Evolutionary conservation across 805 yeast genomes (phyloP).

Genomic region (Pachysolen tannophilus): DNA sequence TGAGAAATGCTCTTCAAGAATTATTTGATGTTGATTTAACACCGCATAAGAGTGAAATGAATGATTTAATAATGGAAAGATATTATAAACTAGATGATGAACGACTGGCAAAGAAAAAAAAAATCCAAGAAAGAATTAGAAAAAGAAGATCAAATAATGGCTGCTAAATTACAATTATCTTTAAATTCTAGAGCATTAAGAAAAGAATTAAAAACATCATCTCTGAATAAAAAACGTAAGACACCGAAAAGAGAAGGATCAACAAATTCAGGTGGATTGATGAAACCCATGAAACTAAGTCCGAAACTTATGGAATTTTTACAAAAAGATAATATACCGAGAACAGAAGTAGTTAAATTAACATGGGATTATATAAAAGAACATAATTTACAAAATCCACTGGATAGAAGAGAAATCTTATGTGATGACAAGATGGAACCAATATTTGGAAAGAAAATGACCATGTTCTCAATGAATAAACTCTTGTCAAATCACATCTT

Average conservation of each 20-base stretch:
- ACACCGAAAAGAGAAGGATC: constrained; percentile 14
- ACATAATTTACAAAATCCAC: constrained; percentile 56
- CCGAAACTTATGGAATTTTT: constrained; percentile 43
- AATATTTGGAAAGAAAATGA: constrained; percentile 52
- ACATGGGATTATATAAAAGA: constrained; percentile 67
- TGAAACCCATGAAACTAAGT: constrained; percentile 40
- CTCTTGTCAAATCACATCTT: constrained; percentile 42
- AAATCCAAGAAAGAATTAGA: constrained; percentile 29
- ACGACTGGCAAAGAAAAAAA: constrained; percentile 19
- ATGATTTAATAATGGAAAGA: constrained; percentile 51
- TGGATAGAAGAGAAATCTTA: constrained; percentile 53
- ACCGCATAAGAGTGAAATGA: constrained; percentile 45
- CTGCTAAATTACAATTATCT: constrained; percentile 31
- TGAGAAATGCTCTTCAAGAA: constrained; percentile 66
- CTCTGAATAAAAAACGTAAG: constrained; percentile 13
- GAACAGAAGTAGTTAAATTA: constrained; percentile 64
- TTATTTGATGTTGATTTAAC: constrained; percentile 50
- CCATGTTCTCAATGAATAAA: constrained; percentile 54
- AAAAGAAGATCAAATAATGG: constrained; percentile 42
- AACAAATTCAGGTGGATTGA: constrained; percentile 28
- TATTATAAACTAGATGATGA: constrained; percentile 40
- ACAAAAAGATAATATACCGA: constrained; percentile 33
- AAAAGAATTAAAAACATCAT: constrained; percentile 8
- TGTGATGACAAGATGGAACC: constrained; percentile 52
- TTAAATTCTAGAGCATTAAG: too few species aligned